phyloP scores from a whole-genome alignment of 495 filamentous ascomycete species.

The Talaromyces adpressus region DNA sequence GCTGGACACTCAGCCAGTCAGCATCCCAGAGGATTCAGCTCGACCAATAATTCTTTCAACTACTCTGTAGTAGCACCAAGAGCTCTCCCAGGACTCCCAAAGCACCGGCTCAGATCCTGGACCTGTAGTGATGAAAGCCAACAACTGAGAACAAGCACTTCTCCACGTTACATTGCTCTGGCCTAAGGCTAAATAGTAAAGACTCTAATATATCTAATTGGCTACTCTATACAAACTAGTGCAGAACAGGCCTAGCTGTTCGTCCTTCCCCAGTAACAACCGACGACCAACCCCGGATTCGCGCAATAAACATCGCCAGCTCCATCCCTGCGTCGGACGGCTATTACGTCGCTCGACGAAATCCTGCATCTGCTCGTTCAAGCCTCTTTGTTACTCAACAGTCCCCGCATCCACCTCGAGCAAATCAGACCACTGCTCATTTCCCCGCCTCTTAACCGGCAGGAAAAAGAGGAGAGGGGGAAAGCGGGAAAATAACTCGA shows the following conservation, averaged over 20 bases:
- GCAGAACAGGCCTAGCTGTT: not conserved
- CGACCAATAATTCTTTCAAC: no score
- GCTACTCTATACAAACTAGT: not conserved
- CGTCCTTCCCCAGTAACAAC: not conserved
- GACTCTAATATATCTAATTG: not conserved
- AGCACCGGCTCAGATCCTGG: not conserved
- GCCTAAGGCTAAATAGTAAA: not conserved
- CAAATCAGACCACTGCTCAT: not conserved
- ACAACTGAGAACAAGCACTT: not conserved
- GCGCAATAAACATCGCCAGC: not conserved
- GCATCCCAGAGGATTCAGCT: not conserved
- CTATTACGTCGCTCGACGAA: not conserved
- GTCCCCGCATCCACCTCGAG: not conserved
- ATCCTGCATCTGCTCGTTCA: not conserved
- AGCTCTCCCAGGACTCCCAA: no score
- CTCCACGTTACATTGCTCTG: conserved; percentile 7
- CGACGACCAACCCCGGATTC: conserved; percentile 2
- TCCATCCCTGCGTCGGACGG: not conserved
- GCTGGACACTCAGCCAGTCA: not conserved
- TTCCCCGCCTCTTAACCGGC: conserved; percentile 5
- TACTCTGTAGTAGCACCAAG: no score
- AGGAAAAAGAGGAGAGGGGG: not conserved
- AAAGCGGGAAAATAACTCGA: conserved; percentile 1
- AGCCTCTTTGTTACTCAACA: not conserved
- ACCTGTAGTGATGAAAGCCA: no score